Percentiles rank a stretch among this genome's conserved stretches.
Conservation (phyloP, 2,329 filamentous ascomycete genomes). For the Ceratocystis huliohia region DNA sequence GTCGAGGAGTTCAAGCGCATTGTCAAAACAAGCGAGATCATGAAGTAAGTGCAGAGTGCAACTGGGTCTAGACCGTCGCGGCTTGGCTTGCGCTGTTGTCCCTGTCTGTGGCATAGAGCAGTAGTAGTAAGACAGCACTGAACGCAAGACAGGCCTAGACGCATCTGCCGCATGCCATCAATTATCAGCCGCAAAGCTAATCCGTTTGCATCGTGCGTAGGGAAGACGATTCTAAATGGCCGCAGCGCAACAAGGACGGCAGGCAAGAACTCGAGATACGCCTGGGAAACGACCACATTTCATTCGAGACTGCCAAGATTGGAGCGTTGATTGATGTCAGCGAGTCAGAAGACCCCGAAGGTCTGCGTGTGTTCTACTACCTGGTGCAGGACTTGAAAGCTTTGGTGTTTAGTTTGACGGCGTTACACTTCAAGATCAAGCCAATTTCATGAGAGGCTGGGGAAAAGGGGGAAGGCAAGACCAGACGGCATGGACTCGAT, state of each 20-base stretch:
- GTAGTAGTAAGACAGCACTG: too few species aligned
- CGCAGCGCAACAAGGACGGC: conserved; percentile 97
- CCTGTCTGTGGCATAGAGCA: too few species aligned
- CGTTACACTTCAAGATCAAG: conserved; percentile 94
- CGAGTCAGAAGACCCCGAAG: conserved; percentile 90
- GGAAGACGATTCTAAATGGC: conserved; percentile 98
- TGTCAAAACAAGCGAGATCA: conserved; percentile 91
- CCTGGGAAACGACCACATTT: conserved; percentile 88
- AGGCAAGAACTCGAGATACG: conserved; percentile 93
- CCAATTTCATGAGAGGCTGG: conserved; percentile 43
- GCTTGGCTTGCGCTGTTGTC: background rate
- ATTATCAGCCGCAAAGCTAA: background rate
- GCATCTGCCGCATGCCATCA: background rate
- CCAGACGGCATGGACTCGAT: too few species aligned
- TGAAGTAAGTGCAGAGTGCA: conserved; percentile 54
- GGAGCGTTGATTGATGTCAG: conserved; percentile 93
- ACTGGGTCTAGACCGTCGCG: background rate
- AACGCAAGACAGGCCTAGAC: background rate
- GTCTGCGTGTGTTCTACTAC: conserved; percentile 95
- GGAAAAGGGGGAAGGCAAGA: background rate
- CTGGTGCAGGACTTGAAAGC: conserved; percentile 95
- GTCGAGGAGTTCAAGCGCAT: conserved; percentile 94
- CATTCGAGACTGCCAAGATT: conserved; percentile 98
- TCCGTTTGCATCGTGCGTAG: conserved; percentile 33
- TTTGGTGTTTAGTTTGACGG: conserved; percentile 89